Evolutionary conservation across 805 yeast genomes (phyloP).

Genomic region (Saccharomycopsis javanensis): DNA sequence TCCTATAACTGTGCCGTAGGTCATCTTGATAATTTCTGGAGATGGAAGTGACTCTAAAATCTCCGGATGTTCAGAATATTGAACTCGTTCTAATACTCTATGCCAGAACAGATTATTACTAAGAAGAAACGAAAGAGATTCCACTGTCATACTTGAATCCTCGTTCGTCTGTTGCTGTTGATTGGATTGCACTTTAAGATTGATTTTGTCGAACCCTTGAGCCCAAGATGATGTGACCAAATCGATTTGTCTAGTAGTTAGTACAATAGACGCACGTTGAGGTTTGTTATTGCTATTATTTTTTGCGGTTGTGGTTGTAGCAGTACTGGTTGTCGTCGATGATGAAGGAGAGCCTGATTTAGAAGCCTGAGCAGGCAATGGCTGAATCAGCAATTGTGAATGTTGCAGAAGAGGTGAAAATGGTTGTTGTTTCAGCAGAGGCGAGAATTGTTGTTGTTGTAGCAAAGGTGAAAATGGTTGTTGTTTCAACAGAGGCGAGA

Average conservation of each 20-base stretch:
- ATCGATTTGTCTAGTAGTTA: neutral
- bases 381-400: neutral
- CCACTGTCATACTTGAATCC: neutral
- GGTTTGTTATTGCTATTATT: neutral
- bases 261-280: neutral
- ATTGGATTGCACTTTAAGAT: neutral
- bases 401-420: constrained; percentile 1
- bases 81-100: neutral
- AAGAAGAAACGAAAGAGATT: neutral
- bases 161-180: neutral
- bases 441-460: neutral
- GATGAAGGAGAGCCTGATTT: neutral
- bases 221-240: neutral
- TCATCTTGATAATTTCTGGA: neutral
- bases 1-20: neutral
- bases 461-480: neutral
- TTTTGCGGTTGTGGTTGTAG: neutral
- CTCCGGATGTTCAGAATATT: neutral
- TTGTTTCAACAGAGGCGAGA: neutral
- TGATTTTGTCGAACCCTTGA: neutral
- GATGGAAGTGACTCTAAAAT: neutral
- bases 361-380: neutral
- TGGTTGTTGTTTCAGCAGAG: neutral
- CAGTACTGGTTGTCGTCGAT: neutral
- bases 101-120: neutral